phyloP scores from a whole-genome alignment of 352 stramenopile species.

The Pythium catenulatum region DNA sequence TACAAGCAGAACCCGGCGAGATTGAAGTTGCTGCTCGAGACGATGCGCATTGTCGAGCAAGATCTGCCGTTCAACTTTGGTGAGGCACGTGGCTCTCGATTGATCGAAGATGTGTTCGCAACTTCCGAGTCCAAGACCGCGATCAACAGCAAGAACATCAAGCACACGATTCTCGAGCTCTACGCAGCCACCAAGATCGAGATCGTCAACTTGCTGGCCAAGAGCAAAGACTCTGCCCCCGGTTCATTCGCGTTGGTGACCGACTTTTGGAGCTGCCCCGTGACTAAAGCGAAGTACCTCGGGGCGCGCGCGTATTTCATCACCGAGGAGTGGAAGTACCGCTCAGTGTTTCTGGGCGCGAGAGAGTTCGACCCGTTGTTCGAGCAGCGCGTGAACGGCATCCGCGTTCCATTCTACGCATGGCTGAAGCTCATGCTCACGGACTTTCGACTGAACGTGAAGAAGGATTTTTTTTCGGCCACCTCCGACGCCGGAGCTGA shows the following conservation, averaged over 20 bases:
- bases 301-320: conserved; percentile 31
- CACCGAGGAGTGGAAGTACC: conserved; percentile 8
- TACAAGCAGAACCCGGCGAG: background rate
- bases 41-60: background rate
- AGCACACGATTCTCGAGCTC: background rate
- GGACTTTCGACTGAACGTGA: conserved; percentile 31
- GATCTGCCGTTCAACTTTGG: background rate
- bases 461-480: conserved; percentile 47
- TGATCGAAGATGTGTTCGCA: background rate
- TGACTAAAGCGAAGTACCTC: background rate
- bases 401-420: background rate
- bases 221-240: too few species aligned
- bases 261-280: conserved; percentile 15
- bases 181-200: background rate
- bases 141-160: background rate
- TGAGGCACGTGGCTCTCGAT: background rate
- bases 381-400: background rate
- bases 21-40: background rate
- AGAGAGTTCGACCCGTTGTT: conserved; percentile 17
- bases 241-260: background rate
- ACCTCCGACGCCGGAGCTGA: conserved; percentile 49
- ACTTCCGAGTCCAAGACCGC: background rate
- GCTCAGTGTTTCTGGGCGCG: conserved; percentile 8
- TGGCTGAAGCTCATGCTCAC: conserved; percentile 32
- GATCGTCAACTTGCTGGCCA: background rate